Percentiles rank a stretch among this genome's conserved stretches.
Conservation (phyloP, 192 early-diverging fungal species). For the Gaertneriomyces sp. region DNA sequence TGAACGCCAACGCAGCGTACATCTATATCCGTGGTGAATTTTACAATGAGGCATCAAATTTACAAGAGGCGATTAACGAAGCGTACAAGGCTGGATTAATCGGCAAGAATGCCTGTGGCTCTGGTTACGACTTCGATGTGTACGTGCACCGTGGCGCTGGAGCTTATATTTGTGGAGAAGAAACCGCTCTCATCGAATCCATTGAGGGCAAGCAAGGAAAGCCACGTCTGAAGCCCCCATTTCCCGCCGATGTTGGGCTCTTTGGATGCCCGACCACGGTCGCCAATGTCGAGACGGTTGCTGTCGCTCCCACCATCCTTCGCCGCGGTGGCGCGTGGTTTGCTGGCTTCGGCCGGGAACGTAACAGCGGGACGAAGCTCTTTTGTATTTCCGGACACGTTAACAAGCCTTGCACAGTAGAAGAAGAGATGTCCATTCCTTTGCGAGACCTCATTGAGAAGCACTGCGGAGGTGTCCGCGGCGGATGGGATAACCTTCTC, state of each 20-base stretch:
- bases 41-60: constrained; percentile 90
- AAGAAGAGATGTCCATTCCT: constrained; percentile 98
- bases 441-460: constrained; percentile 88
- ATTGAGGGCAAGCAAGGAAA: constrained; percentile 98
- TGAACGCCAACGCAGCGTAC: constrained; percentile 96
- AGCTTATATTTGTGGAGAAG: constrained; percentile 98
- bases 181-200: constrained; percentile 60
- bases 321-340: constrained; percentile 91
- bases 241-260: constrained; percentile 96
- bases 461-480: constrained; percentile 94
- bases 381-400: constrained; percentile 98
- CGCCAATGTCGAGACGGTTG: constrained; percentile 99
- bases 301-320: constrained; percentile 93
- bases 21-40: constrained; percentile 98
- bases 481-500: constrained; percentile 98
- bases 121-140: constrained; percentile 95
- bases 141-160: constrained; percentile 97
- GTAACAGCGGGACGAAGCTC: constrained; percentile 93
- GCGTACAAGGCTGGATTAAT: constrained; percentile 96
- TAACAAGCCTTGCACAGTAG: constrained; percentile 95
- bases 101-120: constrained; percentile 97
- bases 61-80: constrained; percentile 93
- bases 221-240: constrained; percentile 97
- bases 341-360: constrained; percentile 85
- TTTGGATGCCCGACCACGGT: constrained; percentile 99